Base-by-base conservation (phyloP, 1,284 basidiomycete genomes). In the Apiotrichum porosum region DNA sequence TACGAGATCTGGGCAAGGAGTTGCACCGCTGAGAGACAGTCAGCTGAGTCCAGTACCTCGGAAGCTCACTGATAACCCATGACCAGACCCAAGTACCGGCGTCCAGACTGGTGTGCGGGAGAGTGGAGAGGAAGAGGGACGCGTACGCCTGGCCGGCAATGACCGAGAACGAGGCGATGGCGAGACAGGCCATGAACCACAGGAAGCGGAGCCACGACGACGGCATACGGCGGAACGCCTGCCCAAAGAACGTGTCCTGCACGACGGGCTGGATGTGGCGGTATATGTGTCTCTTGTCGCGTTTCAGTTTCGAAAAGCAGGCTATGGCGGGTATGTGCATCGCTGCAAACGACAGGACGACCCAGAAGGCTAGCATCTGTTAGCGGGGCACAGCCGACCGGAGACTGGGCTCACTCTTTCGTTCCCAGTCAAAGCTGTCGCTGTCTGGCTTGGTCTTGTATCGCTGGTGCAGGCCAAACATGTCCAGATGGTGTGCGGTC, bases 61-160 rank as follows among this genome's bases (percentile, higher is more conserved):
- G 10, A 21, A 22, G 9, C 21, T 3, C 42, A 55, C 77, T 78
- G 22, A 75, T 66, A 19, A 76, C 72, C 78, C 78, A 79, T 13
- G 76, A 77, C 57, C 74, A 78, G 6, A 80, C 79, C 65, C 80
- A 81, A 4, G 77, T 75, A 26, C 78, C 74, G 1, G 79, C 79
- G 49, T 80, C 79, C 6, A 79, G 53, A 6, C 75, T 76, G 0
- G 75, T 76, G 57, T 81, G 79, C 19, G 79, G 79, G 4, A 80
- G 58, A 0, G 79, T 80, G 9, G 70, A 72, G 4, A 81, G 67
- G 57, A 76, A 81, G 17, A 80, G 65, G 37, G 74, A 76, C 2
- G 79, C 77, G 53, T 79, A 81, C 12, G 71, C 78, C 64, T 81
- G 79, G 6, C 79, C 79, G n/a, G 75, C 74, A n/a, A 80, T 68